These are phyloP conservation scores for Apiospora kogelbergensis DNA, from an alignment of 2,329 filamentous ascomycete genomes.

Conservation along the genomic window DNA sequence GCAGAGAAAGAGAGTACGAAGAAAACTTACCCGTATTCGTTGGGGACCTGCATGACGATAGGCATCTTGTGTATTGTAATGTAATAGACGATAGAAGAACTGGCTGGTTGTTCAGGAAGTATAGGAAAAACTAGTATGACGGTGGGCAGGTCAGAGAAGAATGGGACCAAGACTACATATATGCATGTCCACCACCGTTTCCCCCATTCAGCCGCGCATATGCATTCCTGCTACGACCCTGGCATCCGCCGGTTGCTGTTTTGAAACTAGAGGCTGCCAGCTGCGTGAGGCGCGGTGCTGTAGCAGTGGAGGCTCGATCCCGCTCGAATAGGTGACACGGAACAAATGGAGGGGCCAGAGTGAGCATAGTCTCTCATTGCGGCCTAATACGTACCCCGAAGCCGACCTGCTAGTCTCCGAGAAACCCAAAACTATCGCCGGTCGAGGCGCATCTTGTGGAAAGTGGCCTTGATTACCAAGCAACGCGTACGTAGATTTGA, in stretches of 20 bases:
- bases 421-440: not conserved
- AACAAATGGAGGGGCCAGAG: too few relatives aligned
- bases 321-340: not conserved
- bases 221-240: not conserved
- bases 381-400: not conserved
- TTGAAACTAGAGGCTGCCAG: not conserved
- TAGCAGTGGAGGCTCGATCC: not conserved
- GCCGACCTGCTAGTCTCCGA: not conserved
- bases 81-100: not conserved
- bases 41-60: slow-evolving; percentile 43
- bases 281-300: too few relatives aligned
- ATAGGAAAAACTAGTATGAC: not conserved
- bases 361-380: not conserved
- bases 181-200: not conserved
- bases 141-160: not conserved
- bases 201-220: not conserved
- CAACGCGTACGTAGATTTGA: not conserved
- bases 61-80: slow-evolving; percentile 37
- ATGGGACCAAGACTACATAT: not conserved
- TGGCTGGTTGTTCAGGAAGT: not conserved
- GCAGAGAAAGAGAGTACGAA: not conserved
- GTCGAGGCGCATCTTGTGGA: not conserved
- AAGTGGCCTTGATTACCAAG: not conserved
- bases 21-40: slow-evolving; percentile 49
- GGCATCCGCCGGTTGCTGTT: not conserved